A percentile compares a stretch with the other conserved stretches of the same genome.
Conservation (phyloP, 2,329 filamentous ascomycete genomes). For the Scytalidium sp. region DNA sequence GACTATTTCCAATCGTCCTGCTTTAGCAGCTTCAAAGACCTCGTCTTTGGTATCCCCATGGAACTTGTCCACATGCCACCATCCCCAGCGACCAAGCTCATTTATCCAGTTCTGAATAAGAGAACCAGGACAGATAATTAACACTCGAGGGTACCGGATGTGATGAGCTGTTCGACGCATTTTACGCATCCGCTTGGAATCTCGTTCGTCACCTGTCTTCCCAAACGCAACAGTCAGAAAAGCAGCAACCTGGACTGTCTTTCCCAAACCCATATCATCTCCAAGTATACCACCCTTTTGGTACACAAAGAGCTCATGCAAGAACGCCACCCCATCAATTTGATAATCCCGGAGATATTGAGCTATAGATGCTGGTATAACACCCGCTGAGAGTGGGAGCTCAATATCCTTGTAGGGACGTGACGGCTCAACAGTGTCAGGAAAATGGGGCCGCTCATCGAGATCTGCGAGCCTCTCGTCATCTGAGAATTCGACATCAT, state of each 20-base stretch:
- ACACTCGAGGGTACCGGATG: constrained; percentile 76
- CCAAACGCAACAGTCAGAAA: constrained; percentile 91
- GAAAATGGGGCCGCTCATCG: constrained; percentile 68
- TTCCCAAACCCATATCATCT: constrained; percentile 97
- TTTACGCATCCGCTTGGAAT: constrained; percentile 84
- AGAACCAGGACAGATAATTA: constrained; percentile 87
- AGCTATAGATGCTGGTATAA: constrained; percentile 85
- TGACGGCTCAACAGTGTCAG: constrained; percentile 57
- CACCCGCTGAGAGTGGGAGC: constrained; percentile 70
- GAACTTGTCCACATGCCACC: constrained; percentile 85
- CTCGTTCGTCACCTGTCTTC: constrained; percentile 86
- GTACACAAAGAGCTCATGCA: constrained; percentile 86
- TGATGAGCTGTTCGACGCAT: constrained; percentile 57
- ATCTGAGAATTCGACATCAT: constrained; percentile 73
- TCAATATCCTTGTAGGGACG: constrained; percentile 72
- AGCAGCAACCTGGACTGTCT: constrained; percentile 93
- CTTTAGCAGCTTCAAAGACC: constrained; percentile 67
- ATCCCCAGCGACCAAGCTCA: constrained; percentile 87
- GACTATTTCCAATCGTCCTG: constrained; percentile 82
- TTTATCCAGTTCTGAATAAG: constrained; percentile 89
- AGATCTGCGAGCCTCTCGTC: constrained; percentile 60
- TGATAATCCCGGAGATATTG: constrained; percentile 94
- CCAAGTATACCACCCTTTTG: constrained; percentile 85
- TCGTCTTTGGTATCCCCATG: constrained; percentile 68
- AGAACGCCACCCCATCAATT: constrained; percentile 76